Evolutionary conservation across 805 yeast species (phyloP).

Genomic region (Wickerhamiella galacta): DNA sequence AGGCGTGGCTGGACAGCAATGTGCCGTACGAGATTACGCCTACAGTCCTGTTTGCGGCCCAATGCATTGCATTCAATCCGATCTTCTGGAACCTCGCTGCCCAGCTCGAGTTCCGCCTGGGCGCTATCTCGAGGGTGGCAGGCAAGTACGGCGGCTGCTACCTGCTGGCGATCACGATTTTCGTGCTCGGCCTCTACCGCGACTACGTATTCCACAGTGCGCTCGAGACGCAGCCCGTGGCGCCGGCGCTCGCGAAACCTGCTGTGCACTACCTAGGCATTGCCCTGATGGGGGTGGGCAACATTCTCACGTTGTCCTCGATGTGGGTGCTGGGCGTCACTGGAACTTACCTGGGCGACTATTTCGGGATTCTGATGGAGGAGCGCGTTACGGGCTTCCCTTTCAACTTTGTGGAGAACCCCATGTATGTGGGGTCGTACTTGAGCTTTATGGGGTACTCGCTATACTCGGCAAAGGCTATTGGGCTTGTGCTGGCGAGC

Average conservation of each 20-base stretch:
- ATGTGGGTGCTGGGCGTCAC: conserved; percentile 91
- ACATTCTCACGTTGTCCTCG: conserved; percentile 61
- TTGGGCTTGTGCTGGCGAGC: conserved; percentile 59
- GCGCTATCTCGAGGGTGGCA: conserved; percentile 54
- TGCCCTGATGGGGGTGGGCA: conserved; percentile 47
- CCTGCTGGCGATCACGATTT: conserved; percentile 63
- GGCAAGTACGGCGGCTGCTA: conserved; percentile 70
- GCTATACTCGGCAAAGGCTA: conserved; percentile 73
- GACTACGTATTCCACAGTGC: conserved; percentile 61
- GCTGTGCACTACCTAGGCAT: conserved; percentile 36
- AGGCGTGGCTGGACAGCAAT: conserved; percentile 40
- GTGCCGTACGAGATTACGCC: conserved; percentile 28
- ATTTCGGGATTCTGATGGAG: conserved; percentile 88
- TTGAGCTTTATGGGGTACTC: conserved; percentile 84
- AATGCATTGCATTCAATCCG: conserved; percentile 68
- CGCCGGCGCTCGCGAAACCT: conserved; percentile 30
- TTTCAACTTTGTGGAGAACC: conserved; percentile 77
- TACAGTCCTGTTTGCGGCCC: conserved; percentile 11
- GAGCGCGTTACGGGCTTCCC: conserved; percentile 86
- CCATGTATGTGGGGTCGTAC: conserved; percentile 92
- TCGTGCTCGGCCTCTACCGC: conserved; percentile 67
- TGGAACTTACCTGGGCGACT: conserved; percentile 94
- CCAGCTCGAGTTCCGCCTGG: conserved; percentile 64
- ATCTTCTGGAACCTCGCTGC: conserved; percentile 92
- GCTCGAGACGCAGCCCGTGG: conserved; percentile 51